Conservation (phyloP, 164 flowering plant genomes). For the Euptelea pleiosperma region DNA sequence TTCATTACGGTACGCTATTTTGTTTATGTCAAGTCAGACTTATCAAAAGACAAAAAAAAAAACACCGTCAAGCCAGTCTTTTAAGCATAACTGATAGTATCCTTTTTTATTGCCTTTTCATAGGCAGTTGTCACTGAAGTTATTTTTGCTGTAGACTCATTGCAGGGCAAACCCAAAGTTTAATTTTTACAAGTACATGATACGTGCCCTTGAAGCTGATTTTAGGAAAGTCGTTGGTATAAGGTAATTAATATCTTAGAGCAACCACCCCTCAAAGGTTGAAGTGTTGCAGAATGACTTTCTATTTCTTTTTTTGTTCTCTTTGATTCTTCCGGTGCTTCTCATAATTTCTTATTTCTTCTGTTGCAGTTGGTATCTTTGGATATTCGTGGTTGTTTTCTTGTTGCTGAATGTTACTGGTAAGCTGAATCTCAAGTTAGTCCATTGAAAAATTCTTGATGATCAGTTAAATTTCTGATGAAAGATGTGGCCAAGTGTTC, state of each 20-base stretch:
- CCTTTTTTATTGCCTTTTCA: not conserved
- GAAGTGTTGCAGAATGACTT: no score
- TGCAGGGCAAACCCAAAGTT: conserved; percentile 43
- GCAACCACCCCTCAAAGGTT: not conserved
- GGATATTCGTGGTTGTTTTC: conserved; percentile 80
- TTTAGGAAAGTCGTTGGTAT: conserved; percentile 73
- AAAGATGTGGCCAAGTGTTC: not conserved
- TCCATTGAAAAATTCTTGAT: not conserved
- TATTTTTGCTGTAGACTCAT: conserved; percentile 45
- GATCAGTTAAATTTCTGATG: not conserved
- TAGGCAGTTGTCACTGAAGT: not conserved
- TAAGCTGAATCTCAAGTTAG: conserved; percentile 22
- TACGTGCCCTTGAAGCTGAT: conserved; percentile 60
- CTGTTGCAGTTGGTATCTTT: conserved; percentile 62
- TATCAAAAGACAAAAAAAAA: no score
- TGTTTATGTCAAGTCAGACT: no score
- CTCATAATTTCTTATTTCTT: conserved; percentile 1
- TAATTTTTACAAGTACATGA: conserved; percentile 74
- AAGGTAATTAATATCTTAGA: conserved; percentile 40
- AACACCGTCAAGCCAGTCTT: no score
- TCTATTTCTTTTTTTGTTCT: not conserved
- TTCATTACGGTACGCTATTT: conserved; percentile 37
- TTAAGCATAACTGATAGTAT: not conserved
- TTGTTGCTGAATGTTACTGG: conserved; percentile 78
- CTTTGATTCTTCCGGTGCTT: not conserved